A percentile compares a stretch with the other conserved stretches of the same genome.
phyloP scores from a whole-genome alignment of 768 basidiomycete species.

The Guyanaporus albipodus region DNA sequence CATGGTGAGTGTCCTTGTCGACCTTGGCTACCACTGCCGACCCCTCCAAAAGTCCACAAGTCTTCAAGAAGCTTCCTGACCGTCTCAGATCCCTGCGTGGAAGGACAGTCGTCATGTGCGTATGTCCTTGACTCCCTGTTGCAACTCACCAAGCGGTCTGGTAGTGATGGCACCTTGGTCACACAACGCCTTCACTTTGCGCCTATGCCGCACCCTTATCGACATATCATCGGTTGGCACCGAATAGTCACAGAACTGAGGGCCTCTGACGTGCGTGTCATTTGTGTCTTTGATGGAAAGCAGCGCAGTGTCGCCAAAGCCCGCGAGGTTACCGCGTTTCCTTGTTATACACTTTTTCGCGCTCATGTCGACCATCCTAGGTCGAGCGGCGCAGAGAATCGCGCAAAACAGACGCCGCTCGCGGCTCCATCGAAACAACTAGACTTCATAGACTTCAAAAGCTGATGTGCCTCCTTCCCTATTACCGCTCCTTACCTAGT shows the following conservation, averaged over 20 bases:
- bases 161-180: constrained; percentile 81
- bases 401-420: constrained; percentile 44
- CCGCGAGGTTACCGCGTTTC: constrained; percentile 51
- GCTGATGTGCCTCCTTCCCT: constrained; percentile 37
- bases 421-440: constrained; percentile 55
- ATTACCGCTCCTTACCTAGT: constrained; percentile 34
- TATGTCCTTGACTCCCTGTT: not conserved
- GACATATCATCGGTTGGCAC: constrained; percentile 81
- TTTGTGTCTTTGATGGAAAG: constrained; percentile 81
- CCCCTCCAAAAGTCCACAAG: constrained; percentile 48
- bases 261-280: constrained; percentile 50
- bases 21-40: not conserved
- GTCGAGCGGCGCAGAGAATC: constrained; percentile 50
- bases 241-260: constrained; percentile 60
- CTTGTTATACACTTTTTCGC: not conserved
- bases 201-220: constrained; percentile 54
- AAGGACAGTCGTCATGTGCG: constrained; percentile 74
- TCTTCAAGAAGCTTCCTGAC: constrained; percentile 59
- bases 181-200: constrained; percentile 81
- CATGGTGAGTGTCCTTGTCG: constrained; percentile 41
- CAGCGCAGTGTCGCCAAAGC: constrained; percentile 64
- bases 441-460: constrained; percentile 52
- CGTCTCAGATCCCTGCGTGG: constrained; percentile 59
- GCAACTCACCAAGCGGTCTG: not conserved
- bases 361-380: constrained; percentile 33